A percentile compares a stretch with the other conserved stretches of the same genome.
These are phyloP conservation scores for Sutorius eximius DNA, from an alignment of 1,284 basidiomycete species.

Conservation along the genomic window DNA sequence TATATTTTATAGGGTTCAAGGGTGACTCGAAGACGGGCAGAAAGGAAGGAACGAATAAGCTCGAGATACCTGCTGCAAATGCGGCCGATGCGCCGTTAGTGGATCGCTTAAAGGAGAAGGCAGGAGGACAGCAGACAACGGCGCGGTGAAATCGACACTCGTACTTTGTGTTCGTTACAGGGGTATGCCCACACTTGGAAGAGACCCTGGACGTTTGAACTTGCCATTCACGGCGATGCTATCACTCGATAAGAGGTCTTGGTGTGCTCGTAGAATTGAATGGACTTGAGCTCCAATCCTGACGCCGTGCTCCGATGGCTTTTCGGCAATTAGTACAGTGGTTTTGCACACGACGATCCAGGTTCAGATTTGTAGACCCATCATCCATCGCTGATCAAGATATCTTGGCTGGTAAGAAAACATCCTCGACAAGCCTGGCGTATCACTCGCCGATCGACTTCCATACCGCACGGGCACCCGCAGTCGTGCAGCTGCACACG, in stretches of 20 bases:
- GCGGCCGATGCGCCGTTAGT: constrained; percentile 65
- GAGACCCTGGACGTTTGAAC: no score
- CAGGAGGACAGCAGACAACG: constrained; percentile 36
- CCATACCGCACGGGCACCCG: not conserved
- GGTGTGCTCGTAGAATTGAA: not conserved
- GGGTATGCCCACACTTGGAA: not conserved
- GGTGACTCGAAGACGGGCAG: constrained; percentile 62
- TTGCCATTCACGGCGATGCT: not conserved
- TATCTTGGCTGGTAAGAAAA: not conserved
- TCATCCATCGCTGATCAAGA: not conserved
- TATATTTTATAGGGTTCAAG: constrained; percentile 82
- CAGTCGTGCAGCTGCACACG: not conserved
- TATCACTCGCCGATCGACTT: not conserved
- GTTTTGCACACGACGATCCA: not conserved
- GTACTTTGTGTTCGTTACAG: constrained; percentile 9
- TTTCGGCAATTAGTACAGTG: constrained; percentile 1
- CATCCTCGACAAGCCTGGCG: not conserved
- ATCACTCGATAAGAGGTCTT: not conserved
- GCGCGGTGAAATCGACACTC: constrained; percentile 20
- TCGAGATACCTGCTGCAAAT: constrained; percentile 71
- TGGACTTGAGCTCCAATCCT: no score
- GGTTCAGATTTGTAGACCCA: not conserved
- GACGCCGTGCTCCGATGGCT: not conserved
- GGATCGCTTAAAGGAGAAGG: constrained; percentile 59
- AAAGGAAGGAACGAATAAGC: constrained; percentile 58